Evolutionary conservation across 2,329 filamentous ascomycete species (phyloP).

Genomic region (Alternaria atra): DNA sequence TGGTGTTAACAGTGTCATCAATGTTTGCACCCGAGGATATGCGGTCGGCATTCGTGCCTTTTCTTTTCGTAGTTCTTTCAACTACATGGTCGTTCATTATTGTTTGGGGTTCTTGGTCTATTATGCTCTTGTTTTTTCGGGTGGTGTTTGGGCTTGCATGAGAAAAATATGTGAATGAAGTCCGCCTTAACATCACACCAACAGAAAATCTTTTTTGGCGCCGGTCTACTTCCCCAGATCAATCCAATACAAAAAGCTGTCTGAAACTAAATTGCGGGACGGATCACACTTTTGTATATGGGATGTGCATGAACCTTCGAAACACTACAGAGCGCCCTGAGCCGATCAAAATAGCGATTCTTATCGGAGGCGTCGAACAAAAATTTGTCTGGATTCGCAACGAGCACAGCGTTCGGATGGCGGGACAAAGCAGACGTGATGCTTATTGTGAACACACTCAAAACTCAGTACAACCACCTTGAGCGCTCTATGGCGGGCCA

Average conservation of each 20-base stretch:
- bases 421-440: no score
- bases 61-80: conserved; percentile 1
- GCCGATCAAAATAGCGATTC: no score
- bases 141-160: conserved; percentile 3
- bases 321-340: neutral
- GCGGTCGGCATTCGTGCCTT: conserved; percentile 1
- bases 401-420: no score
- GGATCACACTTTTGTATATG: no score
- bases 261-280: neutral
- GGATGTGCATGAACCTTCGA: neutral
- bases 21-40: neutral
- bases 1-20: neutral
- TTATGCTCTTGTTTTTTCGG: conserved; percentile 4
- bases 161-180: conserved; percentile 9
- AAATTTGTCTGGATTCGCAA: no score
- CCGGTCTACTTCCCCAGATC: neutral
- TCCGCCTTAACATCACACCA: neutral
- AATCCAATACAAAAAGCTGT: neutral
- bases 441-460: no score
- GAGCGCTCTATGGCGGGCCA: neutral
- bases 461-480: neutral
- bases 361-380: no score
- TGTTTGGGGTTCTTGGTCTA: conserved; percentile 9
- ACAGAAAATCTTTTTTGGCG: neutral
- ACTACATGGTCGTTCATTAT: conserved; percentile 8